A percentile compares a stretch with the other conserved stretches of the same genome.
phyloP scores from a whole-genome alignment of 2,329 filamentous ascomycete species.

The Paecilomyces dactylethromorphus region DNA sequence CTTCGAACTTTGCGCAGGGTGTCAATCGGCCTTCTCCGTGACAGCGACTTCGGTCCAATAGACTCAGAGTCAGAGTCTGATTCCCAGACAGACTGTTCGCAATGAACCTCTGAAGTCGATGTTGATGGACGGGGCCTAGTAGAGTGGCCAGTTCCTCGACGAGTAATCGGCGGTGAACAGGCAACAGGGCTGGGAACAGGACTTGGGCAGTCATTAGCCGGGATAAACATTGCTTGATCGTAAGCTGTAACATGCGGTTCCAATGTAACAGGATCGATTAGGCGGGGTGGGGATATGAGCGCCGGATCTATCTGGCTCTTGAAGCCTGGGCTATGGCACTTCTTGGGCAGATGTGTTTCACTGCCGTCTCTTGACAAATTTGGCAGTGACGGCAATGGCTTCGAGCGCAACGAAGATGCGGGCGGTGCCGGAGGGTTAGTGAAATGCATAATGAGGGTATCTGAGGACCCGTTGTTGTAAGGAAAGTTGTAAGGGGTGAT shows the following conservation, averaged over 20 bases:
- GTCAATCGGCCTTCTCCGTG: conserved; percentile 28
- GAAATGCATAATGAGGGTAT: conserved; percentile 24
- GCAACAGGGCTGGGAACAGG: conserved; percentile 27
- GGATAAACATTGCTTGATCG: conserved; percentile 34
- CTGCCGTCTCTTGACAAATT: conserved; percentile 16
- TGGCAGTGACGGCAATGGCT: conserved; percentile 25
- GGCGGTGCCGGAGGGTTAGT: conserved; percentile 15
- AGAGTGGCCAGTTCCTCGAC: conserved; percentile 19
- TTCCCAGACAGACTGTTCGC: conserved; percentile 35
- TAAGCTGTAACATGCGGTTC: conserved; percentile 33
- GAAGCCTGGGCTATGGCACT: conserved; percentile 14
- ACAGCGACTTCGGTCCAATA: conserved; percentile 26
- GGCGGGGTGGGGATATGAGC: conserved; percentile 31
- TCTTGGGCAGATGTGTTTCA: conserved; percentile 13
- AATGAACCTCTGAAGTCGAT: conserved; percentile 24
- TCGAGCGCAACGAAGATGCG: conserved; percentile 21
- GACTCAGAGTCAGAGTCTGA: conserved; percentile 33
- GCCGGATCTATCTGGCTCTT: conserved; percentile 28
- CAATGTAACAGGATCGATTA: conserved; percentile 32
- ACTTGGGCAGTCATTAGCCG: conserved; percentile 29
- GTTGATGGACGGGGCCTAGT: conserved; percentile 24
- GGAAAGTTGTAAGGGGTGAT: conserved; percentile 10
- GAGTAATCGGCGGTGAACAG: conserved; percentile 23
- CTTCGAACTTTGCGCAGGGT: conserved; percentile 35
- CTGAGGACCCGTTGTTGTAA: conserved; percentile 20